These are phyloP conservation scores for Talaromyces sp. DNA, from an alignment of 2,329 filamentous ascomycete genomes.

Conservation along the genomic window DNA sequence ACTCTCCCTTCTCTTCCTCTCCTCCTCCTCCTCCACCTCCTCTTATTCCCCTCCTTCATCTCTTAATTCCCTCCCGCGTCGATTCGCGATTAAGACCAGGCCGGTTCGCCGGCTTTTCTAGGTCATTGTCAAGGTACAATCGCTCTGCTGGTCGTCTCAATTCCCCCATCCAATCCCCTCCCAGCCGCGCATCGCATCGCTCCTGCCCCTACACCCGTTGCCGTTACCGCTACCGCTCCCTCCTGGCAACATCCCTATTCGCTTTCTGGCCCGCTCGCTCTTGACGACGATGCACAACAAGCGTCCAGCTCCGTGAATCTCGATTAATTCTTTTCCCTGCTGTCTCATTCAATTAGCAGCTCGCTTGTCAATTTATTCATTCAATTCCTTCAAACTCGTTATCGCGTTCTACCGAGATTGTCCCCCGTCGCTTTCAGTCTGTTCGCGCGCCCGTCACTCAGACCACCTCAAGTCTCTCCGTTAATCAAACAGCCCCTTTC, in stretches of 20 bases:
- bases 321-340: slow-evolving; percentile 3
- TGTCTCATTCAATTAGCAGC: neutral
- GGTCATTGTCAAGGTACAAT: slow-evolving; percentile 14
- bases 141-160: neutral
- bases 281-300: slow-evolving; percentile 14
- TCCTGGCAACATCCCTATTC: slow-evolving; percentile 3
- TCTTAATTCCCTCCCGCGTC: slow-evolving; percentile 23
- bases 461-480: slow-evolving; percentile 8
- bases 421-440: slow-evolving; percentile 2
- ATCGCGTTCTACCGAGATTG: slow-evolving; percentile 4
- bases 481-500: slow-evolving; percentile 8
- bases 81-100: slow-evolving; percentile 23
- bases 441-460: slow-evolving; percentile 12
- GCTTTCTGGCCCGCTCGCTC: slow-evolving; percentile 1
- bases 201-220: neutral
- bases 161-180: neutral
- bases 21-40: neutral
- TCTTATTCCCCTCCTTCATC: slow-evolving; percentile 7
- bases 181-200: slow-evolving; percentile 7
- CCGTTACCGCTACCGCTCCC: slow-evolving; percentile 3
- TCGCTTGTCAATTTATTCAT: neutral
- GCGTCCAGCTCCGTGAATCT: slow-evolving; percentile 5
- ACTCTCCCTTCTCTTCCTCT: slow-evolving; percentile 13
- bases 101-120: slow-evolving; percentile 18
- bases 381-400: neutral